Conservation (phyloP, 805 yeast genomes). For the Scheffersomyces stipitis region DNA sequence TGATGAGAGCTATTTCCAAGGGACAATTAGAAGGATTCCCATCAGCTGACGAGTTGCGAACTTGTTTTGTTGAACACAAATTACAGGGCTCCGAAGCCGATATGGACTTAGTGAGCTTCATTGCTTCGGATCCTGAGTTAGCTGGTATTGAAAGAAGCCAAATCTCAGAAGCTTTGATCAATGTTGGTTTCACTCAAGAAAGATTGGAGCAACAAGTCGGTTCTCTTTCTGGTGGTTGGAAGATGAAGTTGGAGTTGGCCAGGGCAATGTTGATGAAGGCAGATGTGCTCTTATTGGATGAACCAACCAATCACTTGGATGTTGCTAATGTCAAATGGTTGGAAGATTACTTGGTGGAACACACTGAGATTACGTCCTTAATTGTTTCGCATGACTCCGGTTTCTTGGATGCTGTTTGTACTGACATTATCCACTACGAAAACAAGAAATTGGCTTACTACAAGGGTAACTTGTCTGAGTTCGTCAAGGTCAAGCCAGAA, state of each 20-base stretch:
- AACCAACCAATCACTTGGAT: slow-evolving; percentile 98
- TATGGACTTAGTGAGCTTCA: slow-evolving; percentile 82
- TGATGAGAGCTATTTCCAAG: slow-evolving; percentile 94
- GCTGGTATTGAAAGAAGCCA: slow-evolving; percentile 61
- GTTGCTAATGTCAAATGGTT: slow-evolving; percentile 92
- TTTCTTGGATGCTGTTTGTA: slow-evolving; percentile 91
- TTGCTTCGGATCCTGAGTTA: slow-evolving; percentile 86
- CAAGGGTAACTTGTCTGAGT: slow-evolving; percentile 92
- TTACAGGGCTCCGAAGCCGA: slow-evolving; percentile 94
- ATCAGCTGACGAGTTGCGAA: slow-evolving; percentile 75
- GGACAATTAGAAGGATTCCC: slow-evolving; percentile 99
- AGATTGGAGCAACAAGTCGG: slow-evolving; percentile 91
- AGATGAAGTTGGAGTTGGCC: slow-evolving; percentile 97
- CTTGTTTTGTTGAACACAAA: slow-evolving; percentile 97
- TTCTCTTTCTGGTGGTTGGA: slow-evolving; percentile 98
- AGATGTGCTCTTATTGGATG: slow-evolving; percentile 90
- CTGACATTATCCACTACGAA: slow-evolving; percentile 95
- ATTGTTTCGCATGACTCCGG: slow-evolving; percentile 98
- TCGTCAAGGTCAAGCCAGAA: slow-evolving; percentile 90
- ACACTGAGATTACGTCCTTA: slow-evolving; percentile 86
- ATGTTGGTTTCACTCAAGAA: slow-evolving; percentile 90
- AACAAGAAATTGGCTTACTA: slow-evolving; percentile 91
- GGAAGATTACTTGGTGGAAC: slow-evolving; percentile 78
- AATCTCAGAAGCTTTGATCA: slow-evolving; percentile 70
- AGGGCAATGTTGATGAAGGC: slow-evolving; percentile 98